Percentiles rank a stretch among this genome's conserved stretches.
Evolutionary conservation across 768 basidiomycete species (phyloP).

Genomic region (Trametes gibbosa): DNA sequence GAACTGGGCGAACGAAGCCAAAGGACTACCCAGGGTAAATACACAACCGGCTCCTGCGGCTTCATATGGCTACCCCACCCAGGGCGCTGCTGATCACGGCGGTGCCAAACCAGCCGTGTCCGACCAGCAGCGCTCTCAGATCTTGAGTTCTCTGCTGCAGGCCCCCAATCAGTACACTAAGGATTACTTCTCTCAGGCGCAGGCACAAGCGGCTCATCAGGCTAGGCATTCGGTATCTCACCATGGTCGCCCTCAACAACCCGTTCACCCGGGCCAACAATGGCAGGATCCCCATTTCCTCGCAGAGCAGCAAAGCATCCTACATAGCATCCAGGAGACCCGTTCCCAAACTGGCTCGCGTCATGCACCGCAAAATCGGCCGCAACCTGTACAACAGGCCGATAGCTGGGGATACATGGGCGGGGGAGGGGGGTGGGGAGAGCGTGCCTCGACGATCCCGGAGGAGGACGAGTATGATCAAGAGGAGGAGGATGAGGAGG

Average conservation of each 20-base stretch:
- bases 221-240: background rate
- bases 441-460: constrained; percentile 13
- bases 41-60: constrained; percentile 3
- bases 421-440: constrained; percentile 12
- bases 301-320: constrained; percentile 10
- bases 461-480: constrained; percentile 20
- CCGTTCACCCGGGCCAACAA: constrained; percentile 6
- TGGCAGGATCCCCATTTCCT: constrained; percentile 8
- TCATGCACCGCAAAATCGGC: constrained; percentile 1
- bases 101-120: constrained; percentile 14
- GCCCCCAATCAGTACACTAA: constrained; percentile 20
- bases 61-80: background rate
- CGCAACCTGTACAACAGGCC: constrained; percentile 20
- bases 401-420: constrained; percentile 25
- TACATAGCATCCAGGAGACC: constrained; percentile 11
- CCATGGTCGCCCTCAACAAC: background rate
- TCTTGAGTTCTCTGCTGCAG: constrained; percentile 16
- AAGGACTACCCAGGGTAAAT: constrained; percentile 18
- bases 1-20: constrained; percentile 19
- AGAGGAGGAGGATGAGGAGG: constrained; percentile 14
- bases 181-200: constrained; percentile 20
- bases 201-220: background rate
- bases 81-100: constrained; percentile 5
- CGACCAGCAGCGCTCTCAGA: constrained; percentile 19
- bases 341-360: background rate